Percentiles rank a stretch among this genome's conserved stretches.
phyloP scores from a whole-genome alignment of 2,329 filamentous ascomycete genomes.

The Onygena corvina region DNA sequence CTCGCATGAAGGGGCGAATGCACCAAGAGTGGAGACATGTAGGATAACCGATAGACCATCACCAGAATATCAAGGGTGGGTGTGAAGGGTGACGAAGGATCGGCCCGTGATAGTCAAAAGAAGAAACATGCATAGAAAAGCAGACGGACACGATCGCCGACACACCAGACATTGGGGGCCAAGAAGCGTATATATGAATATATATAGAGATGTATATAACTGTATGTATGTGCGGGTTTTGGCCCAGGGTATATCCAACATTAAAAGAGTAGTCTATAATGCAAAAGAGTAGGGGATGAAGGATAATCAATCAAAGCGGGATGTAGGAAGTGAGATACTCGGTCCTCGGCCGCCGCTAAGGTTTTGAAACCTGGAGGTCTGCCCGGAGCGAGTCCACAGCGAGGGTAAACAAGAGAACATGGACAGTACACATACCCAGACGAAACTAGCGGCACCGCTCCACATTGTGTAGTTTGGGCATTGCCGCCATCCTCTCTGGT shows the following conservation, averaged over 20 bases:
- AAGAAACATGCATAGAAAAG: background rate
- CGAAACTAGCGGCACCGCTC: slow-evolving; percentile 73
- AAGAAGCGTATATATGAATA: background rate
- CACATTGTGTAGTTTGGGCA: slow-evolving; percentile 89
- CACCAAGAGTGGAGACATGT: too few species aligned
- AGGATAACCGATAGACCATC: too few species aligned
- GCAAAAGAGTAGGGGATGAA: background rate
- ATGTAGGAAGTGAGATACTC: slow-evolving; percentile 22
- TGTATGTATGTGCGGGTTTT: background rate
- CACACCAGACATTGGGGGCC: background rate
- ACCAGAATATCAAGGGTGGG: too few species aligned
- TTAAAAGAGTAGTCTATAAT: background rate
- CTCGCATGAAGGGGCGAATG: too few species aligned
- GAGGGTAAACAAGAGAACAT: slow-evolving; percentile 27
- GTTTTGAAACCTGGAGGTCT: slow-evolving; percentile 17
- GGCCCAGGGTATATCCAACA: background rate
- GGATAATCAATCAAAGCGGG: slow-evolving; percentile 29
- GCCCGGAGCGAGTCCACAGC: slow-evolving; percentile 20
- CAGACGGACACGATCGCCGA: background rate
- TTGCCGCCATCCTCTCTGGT: slow-evolving; percentile 90
- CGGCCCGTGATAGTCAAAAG: background rate
- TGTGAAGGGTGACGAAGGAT: background rate
- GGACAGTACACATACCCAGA: slow-evolving; percentile 53
- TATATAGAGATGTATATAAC: too few species aligned
- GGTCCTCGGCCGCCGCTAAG: slow-evolving; percentile 16